Conservation (phyloP, 306 rosid species). For the Glycine latifolia region DNA sequence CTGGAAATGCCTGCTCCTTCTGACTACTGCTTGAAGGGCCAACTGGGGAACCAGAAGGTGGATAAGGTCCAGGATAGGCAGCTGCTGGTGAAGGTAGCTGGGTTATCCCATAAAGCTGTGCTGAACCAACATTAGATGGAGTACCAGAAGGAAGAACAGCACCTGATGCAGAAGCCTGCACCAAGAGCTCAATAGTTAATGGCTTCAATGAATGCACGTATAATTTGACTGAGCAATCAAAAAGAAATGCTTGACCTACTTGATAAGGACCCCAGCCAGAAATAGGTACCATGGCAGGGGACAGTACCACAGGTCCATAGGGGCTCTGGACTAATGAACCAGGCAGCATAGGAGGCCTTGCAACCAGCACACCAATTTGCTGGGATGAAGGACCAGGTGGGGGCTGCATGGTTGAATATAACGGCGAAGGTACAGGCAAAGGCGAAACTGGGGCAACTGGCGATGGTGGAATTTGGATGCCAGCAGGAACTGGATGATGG, state of each 20-base stretch:
- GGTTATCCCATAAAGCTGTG: conserved; percentile 70
- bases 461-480: conserved; percentile 66
- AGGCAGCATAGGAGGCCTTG: conserved; percentile 82
- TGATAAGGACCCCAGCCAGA: conserved; percentile 86
- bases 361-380: conserved; percentile 75
- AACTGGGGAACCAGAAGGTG: conserved; percentile 61
- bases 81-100: conserved; percentile 70
- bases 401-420: conserved; percentile 72
- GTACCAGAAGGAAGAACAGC: conserved; percentile 72
- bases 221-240: conserved; percentile 38
- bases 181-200: conserved; percentile 46
- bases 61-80: conserved; percentile 74
- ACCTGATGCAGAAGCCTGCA: conserved; percentile 76
- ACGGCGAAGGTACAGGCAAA: conserved; percentile 61
- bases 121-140: conserved; percentile 68
- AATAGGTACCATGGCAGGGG: conserved; percentile 81
- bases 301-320: conserved; percentile 76
- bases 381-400: conserved; percentile 85
- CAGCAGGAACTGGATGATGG: conserved; percentile 84
- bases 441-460: conserved; percentile 61
- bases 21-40: conserved; percentile 72
- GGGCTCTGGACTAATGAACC: conserved; percentile 80
- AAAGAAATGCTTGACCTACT: conserved; percentile 63
- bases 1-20: conserved; percentile 77
- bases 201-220: conserved; percentile 44